phyloP scores from a whole-genome alignment of 2,329 filamentous ascomycete genomes.

The Aureobasidium namibiae region DNA sequence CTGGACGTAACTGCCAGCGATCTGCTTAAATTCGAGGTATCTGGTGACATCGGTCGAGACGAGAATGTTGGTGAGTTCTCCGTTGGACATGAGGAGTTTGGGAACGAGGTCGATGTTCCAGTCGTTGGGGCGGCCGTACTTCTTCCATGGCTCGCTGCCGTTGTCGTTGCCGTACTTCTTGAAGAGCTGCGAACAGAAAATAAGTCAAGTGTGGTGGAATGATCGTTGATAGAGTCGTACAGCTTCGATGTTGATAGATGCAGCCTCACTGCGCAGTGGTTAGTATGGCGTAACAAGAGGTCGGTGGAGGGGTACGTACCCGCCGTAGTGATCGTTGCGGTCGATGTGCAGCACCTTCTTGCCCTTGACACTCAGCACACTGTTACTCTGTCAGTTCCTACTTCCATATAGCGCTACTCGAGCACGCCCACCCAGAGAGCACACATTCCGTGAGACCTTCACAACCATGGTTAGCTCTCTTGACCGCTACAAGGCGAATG shows the following conservation, averaged over 20 bases:
- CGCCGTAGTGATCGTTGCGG: conserved; percentile 96
- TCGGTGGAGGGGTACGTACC: conserved; percentile 49
- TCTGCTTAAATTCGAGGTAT: conserved; percentile 50
- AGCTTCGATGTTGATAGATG: conserved; percentile 92
- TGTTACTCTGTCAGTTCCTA: conserved; percentile 31
- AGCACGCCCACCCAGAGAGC: conserved; percentile 71
- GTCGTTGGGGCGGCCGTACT: conserved; percentile 92
- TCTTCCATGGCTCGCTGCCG: conserved; percentile 92
- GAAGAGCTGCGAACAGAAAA: conserved; percentile 59
- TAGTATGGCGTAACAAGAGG: conserved; percentile 13
- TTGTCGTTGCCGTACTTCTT: conserved; percentile 87
- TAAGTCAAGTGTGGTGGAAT: conserved; percentile 25
- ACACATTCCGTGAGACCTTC: conserved; percentile 96
- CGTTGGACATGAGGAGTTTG: conserved; percentile 97
- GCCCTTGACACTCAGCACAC: conserved; percentile 94
- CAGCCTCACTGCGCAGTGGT: conserved; percentile 63
- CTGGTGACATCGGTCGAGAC: conserved; percentile 73
- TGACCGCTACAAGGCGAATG: conserved; percentile 10
- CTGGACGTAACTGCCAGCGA: conserved; percentile 93
- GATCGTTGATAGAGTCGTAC: conserved; percentile 41
- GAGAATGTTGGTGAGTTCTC: conserved; percentile 96
- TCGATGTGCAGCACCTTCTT: conserved; percentile 99
- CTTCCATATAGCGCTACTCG: not conserved
- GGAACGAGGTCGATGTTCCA: conserved; percentile 99
- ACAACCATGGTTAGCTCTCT: conserved; percentile 17